A percentile compares a stretch with the other conserved stretches of the same genome.
phyloP scores from a whole-genome alignment of 176 grass and related monocot genomes.

The Triticum monococcum region DNA sequence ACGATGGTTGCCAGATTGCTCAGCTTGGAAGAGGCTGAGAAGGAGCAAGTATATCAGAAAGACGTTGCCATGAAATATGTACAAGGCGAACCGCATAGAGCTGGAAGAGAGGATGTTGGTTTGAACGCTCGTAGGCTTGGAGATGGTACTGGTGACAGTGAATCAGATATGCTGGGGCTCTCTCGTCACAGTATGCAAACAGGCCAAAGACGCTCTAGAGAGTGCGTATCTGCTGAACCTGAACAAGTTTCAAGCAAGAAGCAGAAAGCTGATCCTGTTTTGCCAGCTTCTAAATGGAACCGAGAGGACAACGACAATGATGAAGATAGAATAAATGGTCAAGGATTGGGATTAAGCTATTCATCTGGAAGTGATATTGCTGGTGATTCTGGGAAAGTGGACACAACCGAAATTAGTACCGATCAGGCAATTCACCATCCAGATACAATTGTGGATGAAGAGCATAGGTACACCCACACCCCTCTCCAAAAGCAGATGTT shows the following conservation, averaged over 20 bases:
- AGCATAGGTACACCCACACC: conserved; percentile 52
- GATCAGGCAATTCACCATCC: conserved; percentile 37
- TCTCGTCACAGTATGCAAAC: conserved; percentile 32
- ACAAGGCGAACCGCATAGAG: conserved; percentile 33
- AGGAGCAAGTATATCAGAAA: conserved; percentile 60
- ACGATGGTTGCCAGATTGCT: conserved; percentile 97
- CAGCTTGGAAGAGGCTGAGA: conserved; percentile 91
- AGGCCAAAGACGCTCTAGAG: conserved; percentile 17
- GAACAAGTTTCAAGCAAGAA: conserved; percentile 45
- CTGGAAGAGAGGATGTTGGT: conserved; percentile 47
- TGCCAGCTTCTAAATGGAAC: conserved; percentile 92
- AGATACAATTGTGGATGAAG: conserved; percentile 77
- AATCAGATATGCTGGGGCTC: conserved; percentile 26
- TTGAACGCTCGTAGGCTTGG: conserved; percentile 32
- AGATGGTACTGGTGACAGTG: conserved; percentile 31
- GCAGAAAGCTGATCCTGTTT: conserved; percentile 70
- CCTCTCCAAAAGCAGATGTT: neutral
- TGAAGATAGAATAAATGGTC: conserved; percentile 56
- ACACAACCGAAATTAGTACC: conserved; percentile 41
- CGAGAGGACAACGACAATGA: conserved; percentile 75
- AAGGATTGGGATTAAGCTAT: conserved; percentile 82
- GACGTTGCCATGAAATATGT: conserved; percentile 57
- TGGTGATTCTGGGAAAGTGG: conserved; percentile 51
- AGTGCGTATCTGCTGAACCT: conserved; percentile 21
- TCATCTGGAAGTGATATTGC: conserved; percentile 89